Base-by-base conservation (phyloP, 2,329 filamentous ascomycete species). In the Fusarium decemcellulare region DNA sequence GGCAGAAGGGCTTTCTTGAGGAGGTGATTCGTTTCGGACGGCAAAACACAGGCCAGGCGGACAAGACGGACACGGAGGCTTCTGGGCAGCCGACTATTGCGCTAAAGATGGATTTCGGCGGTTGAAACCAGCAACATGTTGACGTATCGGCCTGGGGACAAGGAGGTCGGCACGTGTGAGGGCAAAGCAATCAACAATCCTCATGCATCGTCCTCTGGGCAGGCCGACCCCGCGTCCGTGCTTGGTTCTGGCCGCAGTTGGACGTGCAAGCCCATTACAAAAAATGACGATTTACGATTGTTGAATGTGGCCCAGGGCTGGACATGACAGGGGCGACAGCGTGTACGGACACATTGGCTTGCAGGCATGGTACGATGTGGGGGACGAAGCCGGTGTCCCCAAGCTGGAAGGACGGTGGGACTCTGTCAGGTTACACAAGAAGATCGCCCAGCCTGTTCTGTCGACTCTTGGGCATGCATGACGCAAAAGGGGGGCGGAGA, bases 51-150 rank as follows among this genome's bases (percentile, higher is more conserved):
- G 76, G 79, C 70, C 81, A 78, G 74, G 72, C 74, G 71, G 77
- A 76, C 76, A 82, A 83, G 72, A 79, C 77, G 58, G 74, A 65
- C 4, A 75, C 81, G 44, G 81, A 80, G 53, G 84, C 82, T 62
- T 82, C 84, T 61, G 87, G 83, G 30, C 89, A 89, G 79, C 96
- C 96, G 12, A 96, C 85, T 68, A 99, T 99, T 85, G 94, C 94
- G 57, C 81, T 99, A 76, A 96, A 97, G 86, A 97, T 98, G 93
- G 87, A 97, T 79, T 98, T 99, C 86, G 89, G 89, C 6, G 81
- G 83, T 44, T 79, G 73, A 73, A 34, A 59, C 50, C 52, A 64
- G 40, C 32, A 34, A 37, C 34, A 37, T 56, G 11, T 53, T 58
- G 40, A 61, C 36, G 37, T 51, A 42, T 56, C 16, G 67, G 42